Evolutionary conservation across 108 stramenopile genomes (phyloP), one percentile per base, ranked within the genome.

Genomic region (Conticribra guillardii): DNA sequence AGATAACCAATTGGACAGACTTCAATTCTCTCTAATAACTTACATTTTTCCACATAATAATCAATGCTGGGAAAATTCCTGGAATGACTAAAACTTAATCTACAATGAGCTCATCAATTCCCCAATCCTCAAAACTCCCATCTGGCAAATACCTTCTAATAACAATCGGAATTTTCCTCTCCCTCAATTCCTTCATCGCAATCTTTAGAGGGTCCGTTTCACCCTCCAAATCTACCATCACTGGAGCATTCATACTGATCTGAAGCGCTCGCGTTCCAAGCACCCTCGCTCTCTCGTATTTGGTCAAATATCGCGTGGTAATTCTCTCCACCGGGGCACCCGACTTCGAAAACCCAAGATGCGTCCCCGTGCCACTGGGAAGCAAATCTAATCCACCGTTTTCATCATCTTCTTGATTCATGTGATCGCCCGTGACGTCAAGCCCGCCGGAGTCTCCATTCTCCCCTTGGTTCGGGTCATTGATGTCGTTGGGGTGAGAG

Each of bases 161-260:
- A 47, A 99, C 98, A 66, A 99, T 98, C 2, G 99, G 99, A 66
- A 99, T 98, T 76, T 98, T 99, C 71, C 95, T 64, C 67, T 98
- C 99, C 62, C 96, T 84, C 37, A 99, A 87, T 85, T 99, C 99
- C 78, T 96, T 98, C 84, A 93, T 92, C 16, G 99, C 98, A 67
- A 99, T 99, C 58, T 96, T 85, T 45, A 99, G 76, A 1, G 99
- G 98, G 79, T 99, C 99, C 23, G 99, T 99, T 81, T 99, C 98
- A 50, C 93, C 95, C 60, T 97, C 97, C 50, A 98, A 73, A 74
- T 99, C 96, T 41, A 99, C 99, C 96, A 99, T 97, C 45, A 99
- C 97, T 11, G 99, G 99, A 11, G 99, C 98, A 73, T 99, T 99
- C 89, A 93, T 96, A 67, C 90, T 92, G 66, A 99, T 98, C 85